Conservation (phyloP, 345 rosid genomes). For the Citrus maxima region DNA sequence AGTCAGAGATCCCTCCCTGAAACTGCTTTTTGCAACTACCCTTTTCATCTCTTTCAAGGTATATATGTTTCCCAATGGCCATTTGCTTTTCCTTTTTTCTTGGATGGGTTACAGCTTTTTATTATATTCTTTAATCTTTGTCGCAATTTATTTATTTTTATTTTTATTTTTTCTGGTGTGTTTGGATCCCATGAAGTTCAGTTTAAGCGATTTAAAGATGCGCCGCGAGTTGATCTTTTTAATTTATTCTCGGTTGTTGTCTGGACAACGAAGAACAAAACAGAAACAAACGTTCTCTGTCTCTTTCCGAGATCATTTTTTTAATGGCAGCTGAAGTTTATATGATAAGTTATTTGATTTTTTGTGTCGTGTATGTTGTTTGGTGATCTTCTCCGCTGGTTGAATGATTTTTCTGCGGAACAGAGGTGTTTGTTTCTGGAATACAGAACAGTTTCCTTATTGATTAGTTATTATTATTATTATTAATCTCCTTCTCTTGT, state of each 20-base stretch:
- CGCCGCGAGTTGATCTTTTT: background rate
- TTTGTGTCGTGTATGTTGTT: background rate
- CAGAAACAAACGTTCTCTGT: background rate
- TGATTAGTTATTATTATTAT: too few relatives aligned
- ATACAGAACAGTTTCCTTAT: background rate
- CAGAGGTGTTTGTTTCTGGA: background rate
- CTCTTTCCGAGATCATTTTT: background rate
- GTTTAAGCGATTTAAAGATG: too few relatives aligned
- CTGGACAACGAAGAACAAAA: background rate
- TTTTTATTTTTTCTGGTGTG: background rate
- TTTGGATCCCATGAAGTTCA: background rate
- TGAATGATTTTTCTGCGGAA: background rate
- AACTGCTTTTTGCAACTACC: background rate
- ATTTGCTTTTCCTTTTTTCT: background rate
- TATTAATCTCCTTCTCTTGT: background rate
- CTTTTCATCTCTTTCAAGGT: constrained; percentile 10
- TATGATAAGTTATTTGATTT: background rate
- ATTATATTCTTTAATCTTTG: too few relatives aligned
- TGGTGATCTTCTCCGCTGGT: background rate
- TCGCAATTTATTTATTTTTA: background rate
- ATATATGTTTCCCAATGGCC: background rate
- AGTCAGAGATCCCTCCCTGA: background rate
- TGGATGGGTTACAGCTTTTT: background rate
- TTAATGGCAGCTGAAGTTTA: background rate
- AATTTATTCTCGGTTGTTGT: background rate